A percentile compares a stretch with the other conserved stretches of the same genome.
Evolutionary conservation across 1,139 yeast genomes (phyloP).

Genomic region (Kluyveromyces marxianus): DNA sequence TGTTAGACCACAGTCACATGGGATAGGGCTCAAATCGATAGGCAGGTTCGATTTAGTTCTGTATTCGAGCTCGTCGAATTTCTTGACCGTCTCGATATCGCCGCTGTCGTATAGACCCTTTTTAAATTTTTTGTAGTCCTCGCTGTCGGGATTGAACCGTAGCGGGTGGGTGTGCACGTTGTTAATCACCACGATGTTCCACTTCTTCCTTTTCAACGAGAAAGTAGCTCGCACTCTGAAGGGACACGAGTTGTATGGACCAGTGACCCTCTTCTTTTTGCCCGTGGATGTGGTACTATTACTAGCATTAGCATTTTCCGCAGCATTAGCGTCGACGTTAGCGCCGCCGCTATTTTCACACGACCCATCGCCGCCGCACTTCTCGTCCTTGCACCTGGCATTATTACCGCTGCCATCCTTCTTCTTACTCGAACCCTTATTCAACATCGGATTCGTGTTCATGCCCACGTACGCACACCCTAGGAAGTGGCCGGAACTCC

Average conservation of each 20-base stretch:
- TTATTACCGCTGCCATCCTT: neutral
- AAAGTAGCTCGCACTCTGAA: conserved; percentile 64
- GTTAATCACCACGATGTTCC: conserved; percentile 57
- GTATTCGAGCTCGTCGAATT: conserved; percentile 31
- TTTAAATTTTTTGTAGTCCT: conserved; percentile 30
- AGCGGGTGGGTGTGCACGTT: conserved; percentile 41
- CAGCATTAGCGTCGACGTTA: neutral
- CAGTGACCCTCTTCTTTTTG: conserved; percentile 28
- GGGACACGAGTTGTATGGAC: conserved; percentile 46
- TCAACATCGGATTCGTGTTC: too few species aligned
- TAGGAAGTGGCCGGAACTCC: neutral
- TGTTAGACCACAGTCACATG: conserved; percentile 33
- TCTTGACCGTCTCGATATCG: conserved; percentile 29
- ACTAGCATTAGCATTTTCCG: neutral
- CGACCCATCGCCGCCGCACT: conserved; percentile 1
- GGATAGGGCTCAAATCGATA: conserved; percentile 25
- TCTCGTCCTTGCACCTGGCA: conserved; percentile 1
- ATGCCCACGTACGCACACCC: neutral
- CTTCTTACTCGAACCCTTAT: too few species aligned
- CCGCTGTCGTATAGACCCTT: conserved; percentile 20
- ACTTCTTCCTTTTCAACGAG: conserved; percentile 44
- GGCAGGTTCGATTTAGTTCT: conserved; percentile 27
- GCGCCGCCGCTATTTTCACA: neutral
- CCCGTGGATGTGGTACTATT: neutral
- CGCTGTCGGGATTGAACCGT: conserved; percentile 28